Evolutionary conservation across 2,329 filamentous ascomycete species (phyloP).

Genomic region (Ophiognomonia clavigignenti-juglandacearum): DNA sequence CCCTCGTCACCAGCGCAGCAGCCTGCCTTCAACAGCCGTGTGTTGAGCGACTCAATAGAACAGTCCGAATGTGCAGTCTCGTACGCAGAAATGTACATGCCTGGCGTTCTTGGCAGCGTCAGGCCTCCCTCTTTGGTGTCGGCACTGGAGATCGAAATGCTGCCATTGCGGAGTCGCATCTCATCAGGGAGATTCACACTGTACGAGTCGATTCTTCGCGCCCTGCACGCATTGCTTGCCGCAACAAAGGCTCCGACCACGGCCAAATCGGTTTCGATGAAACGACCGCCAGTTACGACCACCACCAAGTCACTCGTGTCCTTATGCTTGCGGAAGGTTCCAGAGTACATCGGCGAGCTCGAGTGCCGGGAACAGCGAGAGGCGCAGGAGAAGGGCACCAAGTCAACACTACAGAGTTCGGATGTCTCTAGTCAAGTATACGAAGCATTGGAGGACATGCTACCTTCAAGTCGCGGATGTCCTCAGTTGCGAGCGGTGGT

Average conservation of each 20-base stretch:
- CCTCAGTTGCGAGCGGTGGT: constrained; percentile 39
- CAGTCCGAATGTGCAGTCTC: too few species aligned
- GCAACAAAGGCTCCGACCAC: constrained; percentile 27
- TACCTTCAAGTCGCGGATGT: constrained; percentile 37
- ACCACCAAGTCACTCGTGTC: constrained; percentile 36
- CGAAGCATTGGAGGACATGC: constrained; percentile 41
- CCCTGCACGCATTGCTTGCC: constrained; percentile 38
- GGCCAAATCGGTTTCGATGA: background rate
- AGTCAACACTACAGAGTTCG: constrained; percentile 29
- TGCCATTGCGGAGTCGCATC: constrained; percentile 26
- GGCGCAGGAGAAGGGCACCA: constrained; percentile 31
- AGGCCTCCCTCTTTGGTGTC: background rate
- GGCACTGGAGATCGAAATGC: constrained; percentile 29
- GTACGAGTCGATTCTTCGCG: constrained; percentile 40
- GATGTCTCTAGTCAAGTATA: constrained; percentile 42
- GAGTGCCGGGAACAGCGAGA: constrained; percentile 36
- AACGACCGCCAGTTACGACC: background rate
- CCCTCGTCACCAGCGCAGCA: constrained; percentile 23
- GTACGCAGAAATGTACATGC: background rate
- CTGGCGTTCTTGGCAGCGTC: constrained; percentile 16
- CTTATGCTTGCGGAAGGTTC: constrained; percentile 45
- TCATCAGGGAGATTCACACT: constrained; percentile 28
- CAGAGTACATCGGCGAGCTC: constrained; percentile 41
- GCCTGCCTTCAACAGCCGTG: constrained; percentile 3
- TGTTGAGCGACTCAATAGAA: too few species aligned